phyloP scores from a whole-genome alignment of 1,284 basidiomycete genomes.

The Fomes fomentarius region DNA sequence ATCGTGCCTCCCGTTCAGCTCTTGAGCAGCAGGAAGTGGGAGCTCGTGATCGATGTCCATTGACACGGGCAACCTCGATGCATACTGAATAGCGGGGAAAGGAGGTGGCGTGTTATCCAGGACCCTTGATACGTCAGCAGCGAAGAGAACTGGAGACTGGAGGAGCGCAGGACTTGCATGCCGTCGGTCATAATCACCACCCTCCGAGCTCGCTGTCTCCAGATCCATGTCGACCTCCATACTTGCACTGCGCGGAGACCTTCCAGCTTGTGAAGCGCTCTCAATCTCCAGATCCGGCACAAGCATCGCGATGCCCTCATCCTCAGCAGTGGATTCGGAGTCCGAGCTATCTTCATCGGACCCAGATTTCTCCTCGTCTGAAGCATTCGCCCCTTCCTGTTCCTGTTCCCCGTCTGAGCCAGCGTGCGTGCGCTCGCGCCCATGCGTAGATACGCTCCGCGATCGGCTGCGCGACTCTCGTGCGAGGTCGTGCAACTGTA shows the following conservation, averaged over 20 bases:
- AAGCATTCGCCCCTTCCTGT: background rate
- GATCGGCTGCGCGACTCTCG: constrained; percentile 57
- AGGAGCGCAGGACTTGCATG: background rate
- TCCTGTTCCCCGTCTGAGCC: background rate
- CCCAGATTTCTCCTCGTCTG: constrained; percentile 13
- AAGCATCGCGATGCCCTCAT: constrained; percentile 20
- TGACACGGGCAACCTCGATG: background rate
- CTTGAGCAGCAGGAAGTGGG: no score
- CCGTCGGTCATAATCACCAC: background rate
- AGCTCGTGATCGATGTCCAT: background rate
- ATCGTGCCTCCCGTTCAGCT: no score
- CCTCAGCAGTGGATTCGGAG: constrained; percentile 9
- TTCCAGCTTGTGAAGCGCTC: background rate
- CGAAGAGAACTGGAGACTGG: background rate
- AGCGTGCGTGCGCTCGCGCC: constrained; percentile 35
- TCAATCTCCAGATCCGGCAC: constrained; percentile 12
- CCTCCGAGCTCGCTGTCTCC: background rate
- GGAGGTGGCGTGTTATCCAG: background rate
- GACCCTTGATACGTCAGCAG: background rate
- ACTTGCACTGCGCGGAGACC: constrained; percentile 9
- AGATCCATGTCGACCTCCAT: constrained; percentile 5
- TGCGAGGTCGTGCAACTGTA: constrained; percentile 77
- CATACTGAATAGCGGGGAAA: background rate
- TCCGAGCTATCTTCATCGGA: constrained; percentile 6
- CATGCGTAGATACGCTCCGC: constrained; percentile 48